Evolutionary conservation across 1,284 basidiomycete genomes (phyloP).

Genomic region (Dichomitus squalens): DNA sequence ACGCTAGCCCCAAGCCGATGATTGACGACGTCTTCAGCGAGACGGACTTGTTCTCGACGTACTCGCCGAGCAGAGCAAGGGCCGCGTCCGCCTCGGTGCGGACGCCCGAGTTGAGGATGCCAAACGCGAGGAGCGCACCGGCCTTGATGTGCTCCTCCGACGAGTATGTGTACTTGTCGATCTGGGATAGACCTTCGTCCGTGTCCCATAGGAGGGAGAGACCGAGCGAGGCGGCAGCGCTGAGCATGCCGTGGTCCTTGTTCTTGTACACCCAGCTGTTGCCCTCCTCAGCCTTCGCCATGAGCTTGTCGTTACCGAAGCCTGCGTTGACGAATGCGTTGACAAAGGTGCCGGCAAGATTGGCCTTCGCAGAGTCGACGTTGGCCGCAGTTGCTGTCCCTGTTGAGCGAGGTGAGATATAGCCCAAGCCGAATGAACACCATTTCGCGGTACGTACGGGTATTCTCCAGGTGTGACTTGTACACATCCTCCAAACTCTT

Average conservation of each 20-base stretch:
- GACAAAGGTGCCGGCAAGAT: slow-evolving; percentile 96
- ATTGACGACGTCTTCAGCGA: slow-evolving; percentile 88
- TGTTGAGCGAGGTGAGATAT: slow-evolving; percentile 28
- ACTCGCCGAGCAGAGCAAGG: slow-evolving; percentile 88
- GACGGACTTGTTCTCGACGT: slow-evolving; percentile 87
- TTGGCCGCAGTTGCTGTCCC: slow-evolving; percentile 66
- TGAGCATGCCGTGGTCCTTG: slow-evolving; percentile 98
- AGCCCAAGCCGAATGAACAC: neutral
- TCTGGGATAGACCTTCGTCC: slow-evolving; percentile 90
- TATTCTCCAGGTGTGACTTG: slow-evolving; percentile 94
- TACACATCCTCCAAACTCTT: slow-evolving; percentile 97
- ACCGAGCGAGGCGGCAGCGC: slow-evolving; percentile 93
- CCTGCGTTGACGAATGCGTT: slow-evolving; percentile 99
- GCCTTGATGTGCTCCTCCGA: slow-evolving; percentile 98
- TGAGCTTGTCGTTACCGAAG: slow-evolving; percentile 98
- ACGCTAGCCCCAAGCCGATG: slow-evolving; percentile 91
- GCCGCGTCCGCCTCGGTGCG: slow-evolving; percentile 95
- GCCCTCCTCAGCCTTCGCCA: slow-evolving; percentile 95
- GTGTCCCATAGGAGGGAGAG: slow-evolving; percentile 96
- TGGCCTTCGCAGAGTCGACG: slow-evolving; percentile 93
- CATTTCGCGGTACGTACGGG: slow-evolving; percentile 49
- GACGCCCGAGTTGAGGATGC: slow-evolving; percentile 89
- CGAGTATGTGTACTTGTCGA: slow-evolving; percentile 98
- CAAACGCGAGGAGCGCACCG: slow-evolving; percentile 93
- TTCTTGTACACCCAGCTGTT: slow-evolving; percentile 99